Base-by-base conservation (phyloP, 176 grass and related monocot species). In the Aechmea fasciata region DNA sequence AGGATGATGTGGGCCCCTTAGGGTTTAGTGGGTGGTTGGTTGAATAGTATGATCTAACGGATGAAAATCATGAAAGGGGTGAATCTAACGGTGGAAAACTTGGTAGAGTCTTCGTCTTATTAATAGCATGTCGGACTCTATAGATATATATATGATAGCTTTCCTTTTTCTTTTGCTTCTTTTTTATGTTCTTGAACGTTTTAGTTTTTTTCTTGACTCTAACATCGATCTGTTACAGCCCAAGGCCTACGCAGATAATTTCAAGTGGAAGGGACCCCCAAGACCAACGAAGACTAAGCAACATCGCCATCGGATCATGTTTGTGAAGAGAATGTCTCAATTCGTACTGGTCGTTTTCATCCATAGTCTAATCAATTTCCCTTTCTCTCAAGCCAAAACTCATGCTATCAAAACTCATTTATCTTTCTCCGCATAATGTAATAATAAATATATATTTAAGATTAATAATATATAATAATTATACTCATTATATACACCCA, bases 231-330 rank as follows among this genome's bases (percentile, higher is more conserved):
- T 89, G 13, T 50, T 86, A 78, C 71, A 90, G 90, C 61, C 69
- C 33, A 94, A 99, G 72, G 72, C 95, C 7, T 99, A 99, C 25
- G 71, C 95, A 51, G 90, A 88, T n/a, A 94, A 99, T 80, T 99
- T 99, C 90, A 90, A 94, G 82, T 99, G 95, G 95, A 99, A 83
- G 53, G 90, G 90, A 1, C 82, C 82, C 76, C 84, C 50, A 86
- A 80, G 78, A 18, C 74, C 23, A 80, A 83, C 69, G 77, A 81
- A 79, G 55, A 61, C n/a, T 61, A 19, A 61, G 55, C 55, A 15
- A 20, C n/a, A 15, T 61, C 20, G 17, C 55, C 10, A 18, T 22
- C 10, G 14, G 19, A 14, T 59, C 19, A 18, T 17, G 14, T 1
- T 59, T 59, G 54, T 59, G 54, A 61, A 9, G 55, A 9, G 17